Base-by-base conservation (phyloP, 257 asterid genomes). In the Petrea volubilis region DNA sequence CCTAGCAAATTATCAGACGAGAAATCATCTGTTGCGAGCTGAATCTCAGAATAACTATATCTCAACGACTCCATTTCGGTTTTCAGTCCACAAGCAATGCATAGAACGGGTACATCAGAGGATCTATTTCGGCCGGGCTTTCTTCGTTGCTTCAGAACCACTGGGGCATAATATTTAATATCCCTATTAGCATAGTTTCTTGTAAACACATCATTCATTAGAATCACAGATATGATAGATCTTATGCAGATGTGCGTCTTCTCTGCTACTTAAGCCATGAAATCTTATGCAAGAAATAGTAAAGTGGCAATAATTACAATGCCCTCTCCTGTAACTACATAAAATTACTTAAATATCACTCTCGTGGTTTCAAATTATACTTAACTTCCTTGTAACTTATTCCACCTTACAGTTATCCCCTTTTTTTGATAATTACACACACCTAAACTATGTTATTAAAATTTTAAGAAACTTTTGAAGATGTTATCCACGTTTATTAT, bases 1-100 rank as follows among this genome's bases (percentile, higher is more conserved):
- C 97, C 95, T n/a, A 91, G 74, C 74, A 91, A 71, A 62, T 85
- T 87, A 29, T 83, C 83, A 46, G 83, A 64, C 40, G 93, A 87
- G 77, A 89, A 91, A 66, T 84, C 79, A 44, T 80, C 67, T 6
- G 97, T 91, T 38, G 97, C 97, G 20, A 76, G 72, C 82, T 89
- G 87, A 78, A 89, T 79, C 78, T 91, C 97, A 0, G 97, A 74
- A 76, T 87, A 87, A 81, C 70, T 80, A 68, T 82, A 91, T 70
- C 77, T 84, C 85, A 74, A 78, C 17, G 96, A 77, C 59, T 82
- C 81, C 67, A 88, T 77, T 74, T 87, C 90, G 1, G 95, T 91
- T 70, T 77, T 87, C 75, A 83, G 71, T 55, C 89, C 93, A 88
- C 97, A 91, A 74, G 78, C 68, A 60, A 82, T 79, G 79, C 97